Base-by-base conservation (phyloP, 192 early-diverging fungal species). In the Coemansia sp. region DNA sequence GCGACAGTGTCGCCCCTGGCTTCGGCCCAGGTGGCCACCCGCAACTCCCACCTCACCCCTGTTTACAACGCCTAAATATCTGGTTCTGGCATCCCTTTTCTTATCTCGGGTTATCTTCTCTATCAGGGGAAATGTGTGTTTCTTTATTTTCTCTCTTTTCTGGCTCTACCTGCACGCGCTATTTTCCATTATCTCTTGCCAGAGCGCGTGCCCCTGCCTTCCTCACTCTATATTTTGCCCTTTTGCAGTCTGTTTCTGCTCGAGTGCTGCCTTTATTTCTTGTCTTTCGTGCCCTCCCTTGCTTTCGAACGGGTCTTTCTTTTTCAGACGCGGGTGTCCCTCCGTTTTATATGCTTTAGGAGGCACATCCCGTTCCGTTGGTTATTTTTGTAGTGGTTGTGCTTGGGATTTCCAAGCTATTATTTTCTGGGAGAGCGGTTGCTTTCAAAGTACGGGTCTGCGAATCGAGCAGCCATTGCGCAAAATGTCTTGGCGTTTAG, bases 61-160 rank as follows among this genome's bases (percentile, higher is more conserved):
- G 69, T 64, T 59, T 69, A 77, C 62, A 45, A 69, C 66, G 75
- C 75, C 69, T 77, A 65, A 68, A 37, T 66, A 69, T 75, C 17
- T 69, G 62, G 48, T 75, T 67, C 57, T 64, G 66, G 72, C 65
- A 17, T 19, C 19, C n/a, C 21, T 56, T 64, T 19, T 50, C 21
- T 50, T 5, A 7, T 7, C 48, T 22, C 21, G 27, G 27, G 27
- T 31, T 50, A 22, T 22, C n/a, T 19, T 6, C 21, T 10, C 1
- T 4, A 50, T 22, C 4, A 6, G 49, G 11, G 49, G 21, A 3
- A 22, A 21, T 19, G n/a, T 35, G 57, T 16, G 23, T 38, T 41
- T 19, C 21, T 23, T 61, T 48, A 22, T 26, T 58, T 58, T 41
- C 21, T 64, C 48, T 29, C 21, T 38, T 64, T 58, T 57, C 49